Evolutionary conservation across 1,139 yeast genomes (phyloP), one percentile per base, ranked within the genome.

Genomic region (Citeromyces hawaiiensis): DNA sequence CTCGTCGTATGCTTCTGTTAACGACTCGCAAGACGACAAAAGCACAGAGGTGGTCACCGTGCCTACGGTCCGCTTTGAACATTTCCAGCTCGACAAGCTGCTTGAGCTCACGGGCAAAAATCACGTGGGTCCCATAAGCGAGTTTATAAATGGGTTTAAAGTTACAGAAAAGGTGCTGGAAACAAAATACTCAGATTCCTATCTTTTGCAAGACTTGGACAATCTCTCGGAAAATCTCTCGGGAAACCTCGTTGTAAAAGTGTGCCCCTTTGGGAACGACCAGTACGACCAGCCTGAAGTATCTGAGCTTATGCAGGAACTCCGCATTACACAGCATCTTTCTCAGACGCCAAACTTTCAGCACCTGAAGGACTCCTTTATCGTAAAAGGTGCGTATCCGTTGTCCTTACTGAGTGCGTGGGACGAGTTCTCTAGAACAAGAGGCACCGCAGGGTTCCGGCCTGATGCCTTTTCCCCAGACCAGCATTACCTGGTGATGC

Each of bases 181-280:
- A 21, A 50, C 48, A 32, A 67, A 68, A 45, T 54, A 69, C 17
- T 62, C 66, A 11, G 72, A 70, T 47, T 68, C 75, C 4, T 57
- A 69, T 2, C 64, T 56, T 49, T 57, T 68, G 43, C 74, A 71
- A 45, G 68, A 70, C 10, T n/a, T n/a, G n/a, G n/a, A n/a, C n/a
- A n/a, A n/a, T n/a, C n/a, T n/a, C n/a, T n/a, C n/a, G n/a, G n/a
- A n/a, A n/a, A n/a, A n/a, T n/a, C n/a, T n/a, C n/a, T n/a, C n/a
- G n/a, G n/a, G n/a, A n/a, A 70, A 57, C 42, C 48, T 56, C 5
- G 67, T 70, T 29, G 59, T 65, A 54, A 72, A 72, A 45, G 53
- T 73, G 23, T 61, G 71, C 37, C 75, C 78, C 5, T 70, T 73
- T 54, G 74, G 73, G 14, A 58, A 61, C 36, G 60, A 56, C 17